These are phyloP conservation scores for Gaeumannomyces tritici DNA, from an alignment of 2,329 filamentous ascomycete genomes.

Conservation along the genomic window DNA sequence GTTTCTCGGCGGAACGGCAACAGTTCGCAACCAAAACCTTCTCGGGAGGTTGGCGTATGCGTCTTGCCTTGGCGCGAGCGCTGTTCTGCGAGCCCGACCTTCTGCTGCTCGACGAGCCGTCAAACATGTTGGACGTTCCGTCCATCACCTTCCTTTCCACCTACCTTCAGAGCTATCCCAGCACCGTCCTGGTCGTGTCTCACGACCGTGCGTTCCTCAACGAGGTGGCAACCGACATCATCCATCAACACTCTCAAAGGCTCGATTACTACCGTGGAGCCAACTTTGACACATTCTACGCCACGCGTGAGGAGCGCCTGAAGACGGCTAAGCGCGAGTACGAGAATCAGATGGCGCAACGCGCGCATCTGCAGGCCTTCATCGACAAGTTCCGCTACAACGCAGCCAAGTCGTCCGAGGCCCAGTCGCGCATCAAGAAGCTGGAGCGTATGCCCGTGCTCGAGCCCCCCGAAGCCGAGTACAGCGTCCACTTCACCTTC, in stretches of 20 bases:
- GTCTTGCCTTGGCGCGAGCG: constrained; percentile 84
- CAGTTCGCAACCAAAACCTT: constrained; percentile 94
- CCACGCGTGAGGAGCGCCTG: constrained; percentile 90
- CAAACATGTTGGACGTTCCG: constrained; percentile 99
- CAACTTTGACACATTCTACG: constrained; percentile 96
- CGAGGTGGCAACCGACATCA: constrained; percentile 97
- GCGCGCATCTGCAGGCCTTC: constrained; percentile 91
- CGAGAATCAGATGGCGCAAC: constrained; percentile 93
- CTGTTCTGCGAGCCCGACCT: constrained; percentile 97
- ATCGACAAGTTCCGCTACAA: constrained; percentile 99
- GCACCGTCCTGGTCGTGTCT: constrained; percentile 90
- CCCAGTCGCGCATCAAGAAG: constrained; percentile 98
- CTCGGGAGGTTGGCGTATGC: constrained; percentile 99
- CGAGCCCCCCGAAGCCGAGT: constrained; percentile 83
- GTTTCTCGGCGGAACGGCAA: constrained; percentile 89
- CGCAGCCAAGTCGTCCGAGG: constrained; percentile 95
- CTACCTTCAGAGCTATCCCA: constrained; percentile 89
- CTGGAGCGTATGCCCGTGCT: constrained; percentile 93
- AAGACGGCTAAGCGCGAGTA: constrained; percentile 97
- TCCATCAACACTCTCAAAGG: constrained; percentile 94
- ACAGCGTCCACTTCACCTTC: constrained; percentile 94
- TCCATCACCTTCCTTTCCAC: constrained; percentile 97
- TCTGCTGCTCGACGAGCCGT: constrained; percentile 94
- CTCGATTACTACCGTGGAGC: constrained; percentile 98
- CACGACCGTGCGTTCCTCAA: constrained; percentile 99